A percentile compares a stretch with the other conserved stretches of the same genome.
Evolutionary conservation across 2,329 filamentous ascomycete species (phyloP).

Genomic region (Penicillium sp.): DNA sequence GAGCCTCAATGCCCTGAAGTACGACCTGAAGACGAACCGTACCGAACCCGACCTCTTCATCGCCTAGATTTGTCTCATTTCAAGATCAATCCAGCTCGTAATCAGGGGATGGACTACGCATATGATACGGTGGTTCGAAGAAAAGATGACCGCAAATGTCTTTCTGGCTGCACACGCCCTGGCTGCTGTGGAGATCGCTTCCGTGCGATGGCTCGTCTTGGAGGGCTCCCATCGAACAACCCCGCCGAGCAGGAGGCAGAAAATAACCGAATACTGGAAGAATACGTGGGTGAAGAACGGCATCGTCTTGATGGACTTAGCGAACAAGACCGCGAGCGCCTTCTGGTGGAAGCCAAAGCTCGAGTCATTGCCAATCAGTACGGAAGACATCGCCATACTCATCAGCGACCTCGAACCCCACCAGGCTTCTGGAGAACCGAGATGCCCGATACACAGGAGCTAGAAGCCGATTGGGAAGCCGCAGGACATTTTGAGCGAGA

Average conservation of each 20-base stretch:
- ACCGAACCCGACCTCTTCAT: slow-evolving; percentile 63
- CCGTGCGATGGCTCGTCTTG: slow-evolving; percentile 62
- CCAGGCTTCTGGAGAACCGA: slow-evolving; percentile 91
- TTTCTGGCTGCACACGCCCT: slow-evolving; percentile 74
- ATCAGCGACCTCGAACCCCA: slow-evolving; percentile 72
- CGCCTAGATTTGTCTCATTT: slow-evolving; percentile 73
- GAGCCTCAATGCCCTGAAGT: slow-evolving; percentile 14
- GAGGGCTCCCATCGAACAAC: slow-evolving; percentile 34
- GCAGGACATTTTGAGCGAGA: slow-evolving; percentile 67
- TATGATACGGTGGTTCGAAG: slow-evolving; percentile 76
- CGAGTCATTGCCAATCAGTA: slow-evolving; percentile 73
- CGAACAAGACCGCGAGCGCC: slow-evolving; percentile 63
- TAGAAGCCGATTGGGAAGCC: slow-evolving; percentile 66
- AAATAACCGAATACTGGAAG: slow-evolving; percentile 49
- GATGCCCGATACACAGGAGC: slow-evolving; percentile 86
- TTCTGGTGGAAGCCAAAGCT: slow-evolving; percentile 77
- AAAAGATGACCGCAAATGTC: slow-evolving; percentile 68
- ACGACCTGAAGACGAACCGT: slow-evolving; percentile 44
- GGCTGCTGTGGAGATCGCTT: slow-evolving; percentile 78
- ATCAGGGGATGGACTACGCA: slow-evolving; percentile 72
- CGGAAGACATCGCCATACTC: slow-evolving; percentile 77
- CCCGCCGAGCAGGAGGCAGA: slow-evolving; percentile 19
- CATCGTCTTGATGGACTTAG: slow-evolving; percentile 54
- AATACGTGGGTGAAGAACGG: slow-evolving; percentile 56
- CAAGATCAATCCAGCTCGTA: slow-evolving; percentile 75